Evolutionary conservation across 1,284 basidiomycete species (phyloP).

Genomic region (Puccinia triticina): DNA sequence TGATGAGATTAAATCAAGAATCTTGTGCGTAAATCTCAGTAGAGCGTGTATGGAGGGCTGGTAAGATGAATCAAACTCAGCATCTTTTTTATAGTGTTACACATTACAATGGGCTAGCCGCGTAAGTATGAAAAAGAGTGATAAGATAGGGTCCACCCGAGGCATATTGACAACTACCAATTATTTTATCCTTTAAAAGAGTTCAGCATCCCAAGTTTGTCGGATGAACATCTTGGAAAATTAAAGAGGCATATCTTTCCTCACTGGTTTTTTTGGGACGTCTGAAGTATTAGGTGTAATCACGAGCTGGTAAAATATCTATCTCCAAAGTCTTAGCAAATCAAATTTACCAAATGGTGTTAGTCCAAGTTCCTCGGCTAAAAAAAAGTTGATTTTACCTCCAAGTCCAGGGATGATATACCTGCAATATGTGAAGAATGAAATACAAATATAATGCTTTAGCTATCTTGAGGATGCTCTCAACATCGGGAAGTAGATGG

Average conservation of each 20-base stretch:
- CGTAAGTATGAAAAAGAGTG: background rate
- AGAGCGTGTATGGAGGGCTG: background rate
- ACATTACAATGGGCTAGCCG: background rate
- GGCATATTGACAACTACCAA: background rate
- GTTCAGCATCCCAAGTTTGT: background rate
- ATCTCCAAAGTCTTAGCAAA: slow-evolving; percentile 55
- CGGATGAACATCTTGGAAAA: background rate
- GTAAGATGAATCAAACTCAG: background rate
- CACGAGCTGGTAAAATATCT: slow-evolving; percentile 55
- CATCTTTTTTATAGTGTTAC: background rate
- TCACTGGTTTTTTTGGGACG: background rate
- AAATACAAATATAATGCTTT: background rate
- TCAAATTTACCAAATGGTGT: background rate
- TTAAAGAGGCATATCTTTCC: background rate
- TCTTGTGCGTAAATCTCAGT: background rate
- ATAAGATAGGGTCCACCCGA: background rate
- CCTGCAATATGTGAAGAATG: slow-evolving; percentile 24
- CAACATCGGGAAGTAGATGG: background rate
- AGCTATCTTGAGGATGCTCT: background rate
- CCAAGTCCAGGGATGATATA: slow-evolving; percentile 80
- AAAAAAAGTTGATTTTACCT: slow-evolving; percentile 52
- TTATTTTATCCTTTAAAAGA: background rate
- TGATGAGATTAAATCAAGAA: background rate
- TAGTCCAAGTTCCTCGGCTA: background rate
- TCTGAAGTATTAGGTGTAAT: background rate